Evolutionary conservation across 2,329 filamentous ascomycete species (phyloP).

Genomic region (Alternaria consortialis): DNA sequence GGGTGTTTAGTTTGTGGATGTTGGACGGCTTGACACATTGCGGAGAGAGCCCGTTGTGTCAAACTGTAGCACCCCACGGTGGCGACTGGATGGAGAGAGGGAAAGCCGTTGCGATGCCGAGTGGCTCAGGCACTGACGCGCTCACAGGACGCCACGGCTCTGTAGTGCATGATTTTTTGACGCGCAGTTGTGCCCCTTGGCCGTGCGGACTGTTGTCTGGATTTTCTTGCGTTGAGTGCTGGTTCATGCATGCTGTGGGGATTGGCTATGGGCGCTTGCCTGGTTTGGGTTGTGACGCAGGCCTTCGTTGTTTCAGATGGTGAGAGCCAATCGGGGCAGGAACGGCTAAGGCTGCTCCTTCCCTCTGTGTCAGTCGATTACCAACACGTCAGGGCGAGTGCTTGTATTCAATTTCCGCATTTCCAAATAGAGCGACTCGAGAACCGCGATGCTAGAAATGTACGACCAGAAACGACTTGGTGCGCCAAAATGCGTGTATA

Average conservation of each 20-base stretch:
- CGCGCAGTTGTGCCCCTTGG: constrained; percentile 19
- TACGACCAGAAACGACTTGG: not conserved
- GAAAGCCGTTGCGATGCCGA: constrained; percentile 6
- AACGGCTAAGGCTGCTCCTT: constrained; percentile 16
- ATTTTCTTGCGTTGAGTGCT: constrained; percentile 17
- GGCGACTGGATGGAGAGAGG: constrained; percentile 4
- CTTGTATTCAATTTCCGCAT: constrained; percentile 18
- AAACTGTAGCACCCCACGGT: not conserved
- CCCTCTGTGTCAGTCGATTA: constrained; percentile 8
- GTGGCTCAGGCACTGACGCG: constrained; percentile 20
- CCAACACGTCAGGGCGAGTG: constrained; percentile 13
- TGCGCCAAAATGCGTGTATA: not conserved
- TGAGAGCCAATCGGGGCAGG: constrained; percentile 24
- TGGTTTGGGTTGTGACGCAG: constrained; percentile 18
- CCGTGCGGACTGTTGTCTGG: constrained; percentile 10
- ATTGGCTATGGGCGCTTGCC: constrained; percentile 21
- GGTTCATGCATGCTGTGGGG: constrained; percentile 29
- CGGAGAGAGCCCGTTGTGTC: constrained; percentile 7
- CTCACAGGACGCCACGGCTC: constrained; percentile 25
- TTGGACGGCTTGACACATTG: constrained; percentile 7
- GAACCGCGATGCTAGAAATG: constrained; percentile 8
- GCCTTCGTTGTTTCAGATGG: constrained; percentile 28
- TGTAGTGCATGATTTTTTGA: constrained; percentile 25
- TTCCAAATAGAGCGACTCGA: constrained; percentile 12
- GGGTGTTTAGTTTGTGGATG: constrained; percentile 19